Evolutionary conservation across 208 protist genomes (phyloP), one percentile per base, ranked within the genome.

Genomic region (Crithidia fasciculata): DNA sequence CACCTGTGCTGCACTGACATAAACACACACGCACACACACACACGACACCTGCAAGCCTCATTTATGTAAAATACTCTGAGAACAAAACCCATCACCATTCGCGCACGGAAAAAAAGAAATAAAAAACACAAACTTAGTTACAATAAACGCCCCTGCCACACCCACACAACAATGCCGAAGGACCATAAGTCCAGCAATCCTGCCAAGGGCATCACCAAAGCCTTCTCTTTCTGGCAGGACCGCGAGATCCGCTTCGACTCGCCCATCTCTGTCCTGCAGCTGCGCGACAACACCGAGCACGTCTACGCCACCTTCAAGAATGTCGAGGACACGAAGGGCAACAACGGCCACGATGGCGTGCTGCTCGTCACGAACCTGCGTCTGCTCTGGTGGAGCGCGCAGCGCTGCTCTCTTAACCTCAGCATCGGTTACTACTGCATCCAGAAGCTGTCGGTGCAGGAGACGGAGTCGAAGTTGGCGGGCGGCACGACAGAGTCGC

Each of bases 261-360:
- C 90, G 6, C 8, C 68, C 1, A 0, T 58, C 10, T 19, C 50
- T 15, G 82, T 88, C 12, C 68, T 98, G 36, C 61, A 75, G 39
- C 72, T 95, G 37, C 85, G 93, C 41, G 80, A 76, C 19, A 80
- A 85, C 40, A 89, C 86, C 3, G 98, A 99, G 78, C 62, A 83
- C 15, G 66, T 91, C 16, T 92, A 95, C 59, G 88, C 95, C 56
- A 87, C 77, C 19, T 81, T 99, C 63, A 63, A 83, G 41, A 52
- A 86, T 9, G 87, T 98, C 2, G 97, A 99, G 72, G 98, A 99
- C 78, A 98, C 92, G 6, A 99, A 99, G 76, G 97, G 98, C 45
- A 98, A 98, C 83, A 96, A 89, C 68, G 98, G 97, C 16, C 84
- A 97, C 64, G 76, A 74, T 16, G 98, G 98, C 10, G 80, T 75